phyloP scores from a whole-genome alignment of 2,329 filamentous ascomycete species.

The Nemania bipapillata region DNA sequence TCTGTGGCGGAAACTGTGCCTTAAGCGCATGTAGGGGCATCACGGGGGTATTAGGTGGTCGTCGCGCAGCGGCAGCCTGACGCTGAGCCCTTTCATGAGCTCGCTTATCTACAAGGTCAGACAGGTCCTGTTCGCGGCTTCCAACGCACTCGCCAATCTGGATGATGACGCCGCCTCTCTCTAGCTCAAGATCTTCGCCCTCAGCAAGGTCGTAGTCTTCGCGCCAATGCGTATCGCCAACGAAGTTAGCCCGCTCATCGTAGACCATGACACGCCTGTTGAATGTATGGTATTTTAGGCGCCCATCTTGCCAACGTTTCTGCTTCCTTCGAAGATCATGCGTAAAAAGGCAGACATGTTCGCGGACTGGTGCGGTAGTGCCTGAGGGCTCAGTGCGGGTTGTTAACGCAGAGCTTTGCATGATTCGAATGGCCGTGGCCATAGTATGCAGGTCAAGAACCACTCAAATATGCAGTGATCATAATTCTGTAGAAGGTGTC shows the following conservation, averaged over 20 bases:
- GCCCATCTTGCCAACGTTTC: slow-evolving; percentile 94
- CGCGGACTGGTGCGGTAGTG: slow-evolving; percentile 73
- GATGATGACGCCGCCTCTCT: slow-evolving; percentile 78
- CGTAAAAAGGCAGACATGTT: slow-evolving; percentile 87
- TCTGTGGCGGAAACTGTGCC: slow-evolving; percentile 55
- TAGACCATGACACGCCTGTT: slow-evolving; percentile 93
- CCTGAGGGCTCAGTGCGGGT: slow-evolving; percentile 33
- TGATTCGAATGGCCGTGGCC: slow-evolving; percentile 40
- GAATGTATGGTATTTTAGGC: slow-evolving; percentile 87
- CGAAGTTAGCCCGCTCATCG: slow-evolving; percentile 79
- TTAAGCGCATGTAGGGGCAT: slow-evolving; percentile 45
- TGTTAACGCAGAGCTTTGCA: slow-evolving; percentile 43
- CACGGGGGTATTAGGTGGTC: slow-evolving; percentile 35
- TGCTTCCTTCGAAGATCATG: slow-evolving; percentile 86
- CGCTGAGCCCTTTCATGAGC: slow-evolving; percentile 66
- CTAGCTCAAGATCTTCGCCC: slow-evolving; percentile 83
- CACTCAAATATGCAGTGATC: neutral
- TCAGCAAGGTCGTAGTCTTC: slow-evolving; percentile 75
- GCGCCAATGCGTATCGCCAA: slow-evolving; percentile 87
- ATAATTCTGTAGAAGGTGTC: neutral
- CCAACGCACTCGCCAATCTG: slow-evolving; percentile 82
- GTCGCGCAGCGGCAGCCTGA: slow-evolving; percentile 56
- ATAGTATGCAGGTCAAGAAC: slow-evolving; percentile 25
- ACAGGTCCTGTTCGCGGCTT: slow-evolving; percentile 78
- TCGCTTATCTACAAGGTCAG: slow-evolving; percentile 77